phyloP scores from a whole-genome alignment of 176 grass and related monocot species.

The Oropetium thomaeum region DNA sequence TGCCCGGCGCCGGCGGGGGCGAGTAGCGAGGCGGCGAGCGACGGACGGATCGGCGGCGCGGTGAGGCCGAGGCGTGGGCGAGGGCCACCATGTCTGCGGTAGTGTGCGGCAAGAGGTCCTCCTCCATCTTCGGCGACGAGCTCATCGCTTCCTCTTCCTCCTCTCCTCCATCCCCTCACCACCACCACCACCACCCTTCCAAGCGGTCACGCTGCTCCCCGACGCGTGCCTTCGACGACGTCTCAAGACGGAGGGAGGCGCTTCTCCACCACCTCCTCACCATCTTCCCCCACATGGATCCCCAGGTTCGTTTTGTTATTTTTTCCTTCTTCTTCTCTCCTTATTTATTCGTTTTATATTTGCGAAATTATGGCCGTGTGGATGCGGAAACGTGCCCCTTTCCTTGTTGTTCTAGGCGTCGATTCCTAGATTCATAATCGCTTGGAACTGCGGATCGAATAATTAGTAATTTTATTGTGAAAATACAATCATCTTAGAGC shows the following conservation, averaged over 20 bases:
- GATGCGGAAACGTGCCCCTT: not conserved
- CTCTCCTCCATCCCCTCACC: conserved; percentile 26
- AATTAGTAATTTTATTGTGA: not conserved
- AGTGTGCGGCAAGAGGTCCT: conserved; percentile 98
- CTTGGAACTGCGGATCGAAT: not conserved
- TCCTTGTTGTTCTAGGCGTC: not conserved
- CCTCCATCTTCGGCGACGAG: conserved; percentile 84
- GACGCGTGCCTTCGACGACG: conserved; percentile 41
- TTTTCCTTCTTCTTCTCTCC: no score
- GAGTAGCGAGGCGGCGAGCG: conserved; percentile 32
- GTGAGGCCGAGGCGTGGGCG: not conserved
- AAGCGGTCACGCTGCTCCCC: conserved; percentile 74
- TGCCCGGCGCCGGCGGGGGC: conserved; percentile 34
- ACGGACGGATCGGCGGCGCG: conserved; percentile 35
- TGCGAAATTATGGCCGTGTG: not conserved
- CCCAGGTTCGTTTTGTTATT: conserved; percentile 37
- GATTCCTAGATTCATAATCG: not conserved
- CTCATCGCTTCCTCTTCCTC: conserved; percentile 55
- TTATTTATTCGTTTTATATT: not conserved
- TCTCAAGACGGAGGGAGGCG: conserved; percentile 34
- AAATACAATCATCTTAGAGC: not conserved
- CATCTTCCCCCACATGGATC: conserved; percentile 80
- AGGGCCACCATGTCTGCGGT: conserved; percentile 89
- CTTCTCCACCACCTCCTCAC: conserved; percentile 47
- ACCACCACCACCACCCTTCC: conserved; percentile 39